Base-by-base conservation (phyloP, 768 basidiomycete species). In the Mycena amicta region DNA sequence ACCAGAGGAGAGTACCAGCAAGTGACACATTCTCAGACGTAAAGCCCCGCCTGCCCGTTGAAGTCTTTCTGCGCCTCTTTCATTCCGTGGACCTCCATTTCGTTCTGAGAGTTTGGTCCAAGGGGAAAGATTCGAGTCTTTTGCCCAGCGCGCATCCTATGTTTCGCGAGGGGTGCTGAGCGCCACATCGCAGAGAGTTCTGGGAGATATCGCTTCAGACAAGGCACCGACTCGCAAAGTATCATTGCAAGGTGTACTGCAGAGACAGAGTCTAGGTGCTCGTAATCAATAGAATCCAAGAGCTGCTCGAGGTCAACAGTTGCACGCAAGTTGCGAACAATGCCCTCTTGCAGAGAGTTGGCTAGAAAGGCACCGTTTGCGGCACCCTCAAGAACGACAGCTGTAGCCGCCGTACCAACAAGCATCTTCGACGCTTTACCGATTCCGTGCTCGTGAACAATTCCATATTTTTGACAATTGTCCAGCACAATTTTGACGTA, bases 1-100 rank as follows among this genome's bases (percentile, higher is more conserved):
- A 27, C 54, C 54, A 55, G 13, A 55, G 28, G 5, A 47, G 20
- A 25, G 28, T 22, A 4, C 27, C 4, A 25, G 54, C 54, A 6
- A 11, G 5, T 20, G 43, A 22, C 5, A 47, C 43, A 4, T n/a
- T 33, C 12, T 55, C 54, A 5, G 43, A n/a, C 20, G 41, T 46
- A n/a, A 28, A 37, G 30, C 6, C 43, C 54, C 41, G 29, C 30
- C 45, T 55, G 54, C 20, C 4, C 20, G 27, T 55, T 45, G 6
- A 55, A 46, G 26, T 55, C 54, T 15, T 13, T 29, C 26, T 27
- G n/a, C 3, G 41, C 45, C 29, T 26, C 54, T 33, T 55, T 55
- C 54, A 55, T 55, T 13, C 45, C 43, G 4, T 28, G 28, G 11
- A 30, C 33, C 54, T 55, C 54, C 54, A 55, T 55, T 27, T 55